Evolutionary conservation across 352 stramenopile species (phyloP).

Genomic region (Pythium guiyangense): DNA sequence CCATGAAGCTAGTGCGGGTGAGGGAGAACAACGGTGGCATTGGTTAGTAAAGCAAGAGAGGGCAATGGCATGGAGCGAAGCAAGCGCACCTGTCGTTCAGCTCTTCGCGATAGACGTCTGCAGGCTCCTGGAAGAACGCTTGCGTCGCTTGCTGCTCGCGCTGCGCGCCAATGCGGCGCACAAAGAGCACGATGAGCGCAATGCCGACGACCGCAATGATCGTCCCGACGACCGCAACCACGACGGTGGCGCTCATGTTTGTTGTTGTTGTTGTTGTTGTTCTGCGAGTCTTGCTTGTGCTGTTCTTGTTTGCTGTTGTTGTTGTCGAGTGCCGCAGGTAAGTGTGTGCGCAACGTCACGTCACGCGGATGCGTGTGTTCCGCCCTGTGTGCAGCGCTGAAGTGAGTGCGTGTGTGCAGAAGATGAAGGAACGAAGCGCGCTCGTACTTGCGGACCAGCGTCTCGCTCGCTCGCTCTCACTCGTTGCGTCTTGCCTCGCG

Average conservation of each 20-base stretch:
- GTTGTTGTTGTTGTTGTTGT: neutral
- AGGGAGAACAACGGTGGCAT: neutral
- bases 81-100: slow-evolving; percentile 64
- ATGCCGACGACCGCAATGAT: slow-evolving; percentile 37
- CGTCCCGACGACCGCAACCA: slow-evolving; percentile 36
- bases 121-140: slow-evolving; percentile 50
- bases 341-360: no score
- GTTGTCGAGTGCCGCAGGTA: no score
- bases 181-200: slow-evolving; percentile 42
- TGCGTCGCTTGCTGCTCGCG: slow-evolving; percentile 30
- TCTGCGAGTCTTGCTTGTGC: neutral
- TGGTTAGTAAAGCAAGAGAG: neutral
- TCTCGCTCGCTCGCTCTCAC: no score
- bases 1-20: slow-evolving; percentile 40
- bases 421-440: no score
- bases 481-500: no score
- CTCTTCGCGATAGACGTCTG: slow-evolving; percentile 75
- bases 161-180: slow-evolving; percentile 28
- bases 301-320: no score
- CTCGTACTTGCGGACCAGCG: no score
- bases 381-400: no score
- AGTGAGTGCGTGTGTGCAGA: no score
- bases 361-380: no score
- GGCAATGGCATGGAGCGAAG: neutral
- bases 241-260: slow-evolving; percentile 16